Evolutionary conservation across 208 protist species (phyloP).

Genomic region (Trypanosomatidae sp.): DNA sequence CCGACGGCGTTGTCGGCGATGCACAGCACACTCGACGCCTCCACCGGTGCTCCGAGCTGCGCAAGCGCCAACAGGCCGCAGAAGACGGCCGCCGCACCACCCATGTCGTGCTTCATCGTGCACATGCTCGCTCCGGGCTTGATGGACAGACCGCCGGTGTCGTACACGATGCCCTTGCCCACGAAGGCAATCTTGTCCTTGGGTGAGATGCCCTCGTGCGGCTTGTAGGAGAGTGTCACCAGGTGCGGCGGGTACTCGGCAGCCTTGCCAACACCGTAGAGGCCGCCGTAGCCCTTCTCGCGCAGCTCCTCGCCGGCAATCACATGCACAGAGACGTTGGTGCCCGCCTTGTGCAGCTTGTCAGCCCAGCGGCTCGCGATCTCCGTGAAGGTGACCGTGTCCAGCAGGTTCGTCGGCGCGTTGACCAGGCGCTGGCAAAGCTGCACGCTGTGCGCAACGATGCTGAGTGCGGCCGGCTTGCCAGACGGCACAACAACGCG

Average conservation of each 20-base stretch:
- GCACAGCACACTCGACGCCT: constrained; percentile 68
- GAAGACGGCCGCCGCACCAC: constrained; percentile 85
- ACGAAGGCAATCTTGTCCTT: constrained; percentile 76
- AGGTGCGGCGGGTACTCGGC: constrained; percentile 84
- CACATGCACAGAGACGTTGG: constrained; percentile 38
- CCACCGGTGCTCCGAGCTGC: constrained; percentile 35
- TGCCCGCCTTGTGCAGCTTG: constrained; percentile 33
- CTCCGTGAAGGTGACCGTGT: constrained; percentile 82
- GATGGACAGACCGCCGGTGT: constrained; percentile 90
- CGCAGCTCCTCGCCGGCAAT: constrained; percentile 80
- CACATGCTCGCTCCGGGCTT: constrained; percentile 82
- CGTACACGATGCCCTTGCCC: constrained; percentile 94
- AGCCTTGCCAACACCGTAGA: constrained; percentile 84
- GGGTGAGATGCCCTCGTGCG: constrained; percentile 41
- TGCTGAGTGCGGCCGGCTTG: constrained; percentile 17
- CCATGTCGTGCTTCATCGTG: constrained; percentile 93
- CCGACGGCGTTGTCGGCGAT: constrained; percentile 92
- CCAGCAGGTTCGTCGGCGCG: constrained; percentile 79
- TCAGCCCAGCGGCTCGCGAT: constrained; percentile 49
- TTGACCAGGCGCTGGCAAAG: constrained; percentile 86
- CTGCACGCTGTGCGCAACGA: constrained; percentile 52
- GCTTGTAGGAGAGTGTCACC: constrained; percentile 80
- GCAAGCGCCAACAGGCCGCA: constrained; percentile 69
- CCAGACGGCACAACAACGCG: constrained; percentile 46
- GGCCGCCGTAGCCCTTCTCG: constrained; percentile 71